Evolutionary conservation across 192 early-diverging fungal genomes (phyloP).

Genomic region (Globomyces pollinis-pini): DNA sequence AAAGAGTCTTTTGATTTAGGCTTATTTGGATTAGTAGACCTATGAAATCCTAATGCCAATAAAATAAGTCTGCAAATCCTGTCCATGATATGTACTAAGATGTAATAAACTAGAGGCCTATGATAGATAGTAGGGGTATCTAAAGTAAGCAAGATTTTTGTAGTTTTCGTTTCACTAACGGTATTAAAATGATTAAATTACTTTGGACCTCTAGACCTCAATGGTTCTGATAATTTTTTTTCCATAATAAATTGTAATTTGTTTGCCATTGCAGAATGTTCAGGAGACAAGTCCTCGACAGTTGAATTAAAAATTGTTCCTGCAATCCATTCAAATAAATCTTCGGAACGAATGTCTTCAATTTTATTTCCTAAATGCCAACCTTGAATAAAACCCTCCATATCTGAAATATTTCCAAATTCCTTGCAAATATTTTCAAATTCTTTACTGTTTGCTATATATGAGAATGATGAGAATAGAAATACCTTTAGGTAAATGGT

Average conservation of each 20-base stretch:
- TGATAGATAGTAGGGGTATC: conserved; percentile 2
- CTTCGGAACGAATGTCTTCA: background rate
- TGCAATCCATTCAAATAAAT: conserved; percentile 2
- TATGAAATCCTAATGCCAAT: background rate
- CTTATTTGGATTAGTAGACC: no score
- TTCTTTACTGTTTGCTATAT: background rate
- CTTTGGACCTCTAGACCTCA: background rate
- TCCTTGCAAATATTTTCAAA: conserved; percentile 2
- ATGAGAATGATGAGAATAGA: no score
- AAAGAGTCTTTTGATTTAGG: background rate
- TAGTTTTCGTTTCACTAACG: background rate
- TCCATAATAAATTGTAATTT: background rate
- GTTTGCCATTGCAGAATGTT: background rate
- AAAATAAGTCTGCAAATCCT: background rate
- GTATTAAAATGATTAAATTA: background rate
- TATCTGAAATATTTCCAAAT: background rate
- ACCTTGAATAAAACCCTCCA: background rate
- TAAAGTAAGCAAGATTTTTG: conserved; percentile 5
- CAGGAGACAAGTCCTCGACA: background rate
- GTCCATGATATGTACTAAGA: background rate
- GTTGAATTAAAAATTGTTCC: background rate
- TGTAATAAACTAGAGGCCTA: background rate
- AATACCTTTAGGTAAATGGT: conserved; percentile 1
- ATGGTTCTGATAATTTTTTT: background rate
- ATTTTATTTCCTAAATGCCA: background rate